Conservation (phyloP, 345 rosid genomes). For the Hypericum perforatum region DNA sequence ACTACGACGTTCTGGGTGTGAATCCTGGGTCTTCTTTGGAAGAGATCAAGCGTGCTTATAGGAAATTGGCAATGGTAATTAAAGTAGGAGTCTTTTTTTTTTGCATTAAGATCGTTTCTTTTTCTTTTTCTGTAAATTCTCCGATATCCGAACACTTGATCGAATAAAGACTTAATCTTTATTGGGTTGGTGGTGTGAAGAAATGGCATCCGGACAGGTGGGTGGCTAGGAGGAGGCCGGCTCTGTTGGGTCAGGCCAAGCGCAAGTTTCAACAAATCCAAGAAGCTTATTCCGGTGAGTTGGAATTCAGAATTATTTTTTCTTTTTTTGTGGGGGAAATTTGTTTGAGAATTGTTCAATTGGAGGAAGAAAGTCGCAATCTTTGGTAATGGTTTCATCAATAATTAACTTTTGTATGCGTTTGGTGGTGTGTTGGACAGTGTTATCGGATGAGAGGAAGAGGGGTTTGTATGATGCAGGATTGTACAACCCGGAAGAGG, state of each 20-base stretch:
- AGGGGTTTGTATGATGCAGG: constrained; percentile 40
- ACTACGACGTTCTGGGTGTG: constrained; percentile 42
- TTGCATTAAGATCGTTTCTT: not conserved
- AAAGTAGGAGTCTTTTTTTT: no score
- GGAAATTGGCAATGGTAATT: constrained; percentile 51
- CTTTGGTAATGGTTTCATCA: no score
- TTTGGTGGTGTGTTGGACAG: constrained; percentile 15
- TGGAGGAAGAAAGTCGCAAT: not conserved
- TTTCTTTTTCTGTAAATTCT: not conserved
- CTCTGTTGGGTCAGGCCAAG: constrained; percentile 36
- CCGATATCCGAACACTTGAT: no score
- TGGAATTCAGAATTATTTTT: not conserved
- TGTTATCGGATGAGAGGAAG: constrained; percentile 41
- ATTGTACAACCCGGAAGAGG: constrained; percentile 33
- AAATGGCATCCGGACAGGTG: constrained; percentile 60
- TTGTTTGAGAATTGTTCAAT: not conserved
- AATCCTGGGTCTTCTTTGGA: constrained; percentile 25
- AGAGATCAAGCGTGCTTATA: constrained; percentile 47
- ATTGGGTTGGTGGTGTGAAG: constrained; percentile 15
- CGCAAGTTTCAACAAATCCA: constrained; percentile 51
- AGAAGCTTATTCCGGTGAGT: constrained; percentile 48
- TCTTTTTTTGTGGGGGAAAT: not conserved
- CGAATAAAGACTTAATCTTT: not conserved
- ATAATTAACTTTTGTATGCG: not conserved
- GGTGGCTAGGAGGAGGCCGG: constrained; percentile 29